phyloP scores from a whole-genome alignment of 768 basidiomycete genomes.

The Strobilomyces echinocephalus region DNA sequence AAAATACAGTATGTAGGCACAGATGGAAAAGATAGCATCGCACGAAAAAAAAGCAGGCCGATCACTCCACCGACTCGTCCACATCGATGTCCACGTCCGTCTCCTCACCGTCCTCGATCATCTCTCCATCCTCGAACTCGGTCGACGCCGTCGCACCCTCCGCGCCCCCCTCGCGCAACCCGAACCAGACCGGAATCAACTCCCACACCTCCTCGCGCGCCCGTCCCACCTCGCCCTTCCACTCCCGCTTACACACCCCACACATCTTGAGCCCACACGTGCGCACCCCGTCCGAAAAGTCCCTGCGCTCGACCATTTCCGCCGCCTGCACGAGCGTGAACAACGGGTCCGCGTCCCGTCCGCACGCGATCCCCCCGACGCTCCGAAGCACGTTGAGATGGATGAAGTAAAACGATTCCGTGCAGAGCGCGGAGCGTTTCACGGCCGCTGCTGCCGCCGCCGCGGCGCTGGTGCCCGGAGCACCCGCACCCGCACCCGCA shows the following conservation, averaged over 20 bases:
- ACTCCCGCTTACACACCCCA: slow-evolving; percentile 45
- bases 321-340: slow-evolving; percentile 63
- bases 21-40: slow-evolving; percentile 15
- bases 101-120: slow-evolving; percentile 7
- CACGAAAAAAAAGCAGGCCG: slow-evolving; percentile 4
- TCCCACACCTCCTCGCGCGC: slow-evolving; percentile 61
- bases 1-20: background rate
- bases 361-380: slow-evolving; percentile 65
- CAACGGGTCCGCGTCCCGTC: slow-evolving; percentile 70
- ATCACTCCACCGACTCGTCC: slow-evolving; percentile 13
- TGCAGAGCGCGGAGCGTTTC: slow-evolving; percentile 37
- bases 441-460: background rate
- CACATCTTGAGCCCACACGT: slow-evolving; percentile 54
- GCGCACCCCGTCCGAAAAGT: slow-evolving; percentile 60
- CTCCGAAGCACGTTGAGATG: slow-evolving; percentile 67
- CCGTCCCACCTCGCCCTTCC: slow-evolving; percentile 36
- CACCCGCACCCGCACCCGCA: too few species aligned
- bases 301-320: slow-evolving; percentile 68
- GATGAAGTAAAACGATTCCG: slow-evolving; percentile 72
- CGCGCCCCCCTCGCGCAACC: slow-evolving; percentile 29
- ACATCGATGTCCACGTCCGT: slow-evolving; percentile 7
- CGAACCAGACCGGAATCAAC: slow-evolving; percentile 62
- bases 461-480: background rate
- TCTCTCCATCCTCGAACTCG: background rate
- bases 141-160: background rate